Percentiles rank a stretch among this genome's conserved stretches.
These are phyloP conservation scores for Hypomyces perniciosus DNA, from an alignment of 2,329 filamentous ascomycete species.

Conservation along the genomic window DNA sequence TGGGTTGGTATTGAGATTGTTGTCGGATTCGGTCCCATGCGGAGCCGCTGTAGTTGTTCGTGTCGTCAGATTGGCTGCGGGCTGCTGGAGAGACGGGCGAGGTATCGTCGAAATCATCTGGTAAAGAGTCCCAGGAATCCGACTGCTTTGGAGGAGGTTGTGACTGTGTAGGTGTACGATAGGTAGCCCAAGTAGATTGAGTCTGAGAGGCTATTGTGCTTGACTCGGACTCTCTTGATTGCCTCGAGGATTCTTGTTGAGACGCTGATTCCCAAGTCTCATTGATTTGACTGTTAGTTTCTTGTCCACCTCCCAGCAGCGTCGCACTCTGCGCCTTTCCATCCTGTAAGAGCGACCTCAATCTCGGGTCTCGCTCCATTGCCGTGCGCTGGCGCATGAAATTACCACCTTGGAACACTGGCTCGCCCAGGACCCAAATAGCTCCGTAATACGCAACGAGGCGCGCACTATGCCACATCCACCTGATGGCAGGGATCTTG, in stretches of 20 bases:
- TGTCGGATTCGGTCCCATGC: conserved; percentile 42
- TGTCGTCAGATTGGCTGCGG: conserved; percentile 15
- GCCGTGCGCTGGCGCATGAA: conserved; percentile 20
- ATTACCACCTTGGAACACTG: conserved; percentile 27
- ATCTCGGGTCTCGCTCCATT: conserved; percentile 24
- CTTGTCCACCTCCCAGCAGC: conserved; percentile 12
- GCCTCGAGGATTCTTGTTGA: conserved; percentile 9
- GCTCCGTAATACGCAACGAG: conserved; percentile 28
- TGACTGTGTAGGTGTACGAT: conserved; percentile 4
- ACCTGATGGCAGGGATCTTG: conserved; percentile 20
- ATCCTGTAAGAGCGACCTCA: conserved; percentile 20
- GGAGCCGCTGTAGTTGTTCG: conserved; percentile 24
- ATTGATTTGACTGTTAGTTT: conserved; percentile 12
- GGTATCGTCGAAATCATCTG: conserved; percentile 34
- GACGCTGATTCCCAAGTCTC: conserved; percentile 15
- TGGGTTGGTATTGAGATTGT: conserved; percentile 26
- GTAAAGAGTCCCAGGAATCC: conserved; percentile 21
- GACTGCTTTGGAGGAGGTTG: conserved; percentile 8
- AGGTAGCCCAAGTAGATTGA: conserved; percentile 14
- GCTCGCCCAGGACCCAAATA: conserved; percentile 18
- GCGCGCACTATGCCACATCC: conserved; percentile 32
- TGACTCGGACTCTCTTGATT: conserved; percentile 8
- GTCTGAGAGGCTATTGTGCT: conserved; percentile 4
- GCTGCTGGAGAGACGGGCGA: conserved; percentile 36
- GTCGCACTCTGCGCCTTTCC: conserved; percentile 15